phyloP scores from a whole-genome alignment of 1,284 basidiomycete genomes.

The Ganoderma resinaceum region DNA sequence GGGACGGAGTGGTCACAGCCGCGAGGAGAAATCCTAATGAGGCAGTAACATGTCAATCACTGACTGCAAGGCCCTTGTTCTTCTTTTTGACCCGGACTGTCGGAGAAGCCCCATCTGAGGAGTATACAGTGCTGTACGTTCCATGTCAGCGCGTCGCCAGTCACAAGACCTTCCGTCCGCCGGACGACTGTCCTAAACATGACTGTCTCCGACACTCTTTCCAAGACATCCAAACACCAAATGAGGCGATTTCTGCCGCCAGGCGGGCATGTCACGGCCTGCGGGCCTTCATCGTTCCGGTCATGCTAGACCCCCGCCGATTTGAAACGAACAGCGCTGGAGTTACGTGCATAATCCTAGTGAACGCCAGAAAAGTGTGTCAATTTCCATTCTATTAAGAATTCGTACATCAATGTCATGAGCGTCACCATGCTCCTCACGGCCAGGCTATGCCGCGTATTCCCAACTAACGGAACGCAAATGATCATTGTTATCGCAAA shows the following conservation, averaged over 20 bases:
- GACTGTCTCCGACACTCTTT: not conserved
- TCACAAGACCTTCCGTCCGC: not conserved
- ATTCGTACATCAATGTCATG: not conserved
- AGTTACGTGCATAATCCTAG: not conserved
- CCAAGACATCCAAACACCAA: not conserved
- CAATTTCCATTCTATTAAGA: not conserved
- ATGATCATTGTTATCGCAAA: not conserved
- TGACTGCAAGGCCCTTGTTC: constrained; percentile 4
- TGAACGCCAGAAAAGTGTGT: not conserved
- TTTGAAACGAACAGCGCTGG: not conserved
- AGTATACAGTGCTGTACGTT: not conserved
- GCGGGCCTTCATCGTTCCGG: not conserved
- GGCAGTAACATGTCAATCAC: constrained; percentile 6
- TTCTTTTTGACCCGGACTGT: constrained; percentile 1
- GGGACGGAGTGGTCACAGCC: not conserved
- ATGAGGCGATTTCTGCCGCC: not conserved
- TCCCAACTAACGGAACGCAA: not conserved
- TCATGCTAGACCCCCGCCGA: not conserved
- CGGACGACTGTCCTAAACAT: not conserved
- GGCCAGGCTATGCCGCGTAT: not conserved
- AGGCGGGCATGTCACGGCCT: not conserved
- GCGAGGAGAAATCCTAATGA: not conserved
- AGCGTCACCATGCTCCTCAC: not conserved
- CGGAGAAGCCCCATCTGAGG: constrained; percentile 1
- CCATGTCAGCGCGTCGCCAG: not conserved